A percentile compares a stretch with the other conserved stretches of the same genome.
Evolutionary conservation across 2,329 filamentous ascomycete genomes (phyloP).

Genomic region (Tolypocladium cylindrosporum): DNA sequence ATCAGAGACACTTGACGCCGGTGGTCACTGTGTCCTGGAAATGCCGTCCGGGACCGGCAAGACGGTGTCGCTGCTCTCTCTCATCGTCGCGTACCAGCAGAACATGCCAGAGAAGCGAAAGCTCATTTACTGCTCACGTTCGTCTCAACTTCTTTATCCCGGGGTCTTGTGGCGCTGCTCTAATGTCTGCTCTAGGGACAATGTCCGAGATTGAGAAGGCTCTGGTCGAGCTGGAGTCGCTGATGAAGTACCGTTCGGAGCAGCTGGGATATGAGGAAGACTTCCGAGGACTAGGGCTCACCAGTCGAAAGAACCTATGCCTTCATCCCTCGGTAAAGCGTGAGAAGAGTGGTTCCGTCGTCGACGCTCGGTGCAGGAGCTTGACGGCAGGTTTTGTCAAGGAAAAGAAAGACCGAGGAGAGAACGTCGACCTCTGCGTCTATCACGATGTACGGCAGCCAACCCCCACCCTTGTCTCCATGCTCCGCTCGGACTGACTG

Average conservation of each 20-base stretch:
- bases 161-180: not conserved
- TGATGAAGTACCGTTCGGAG: slow-evolving; percentile 91
- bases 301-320: slow-evolving; percentile 94
- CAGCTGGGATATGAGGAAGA: slow-evolving; percentile 88
- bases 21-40: slow-evolving; percentile 91
- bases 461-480: not conserved
- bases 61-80: slow-evolving; percentile 85
- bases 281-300: slow-evolving; percentile 83
- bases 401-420: slow-evolving; percentile 91
- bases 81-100: slow-evolving; percentile 95
- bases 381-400: slow-evolving; percentile 95
- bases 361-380: slow-evolving; percentile 92
- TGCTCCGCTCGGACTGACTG: slow-evolving; percentile 8
- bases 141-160: slow-evolving; percentile 1
- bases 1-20: slow-evolving; percentile 72
- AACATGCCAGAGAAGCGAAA: slow-evolving; percentile 89
- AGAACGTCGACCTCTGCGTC: slow-evolving; percentile 86
- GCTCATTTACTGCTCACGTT: slow-evolving; percentile 94
- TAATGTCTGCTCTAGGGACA: slow-evolving; percentile 43
- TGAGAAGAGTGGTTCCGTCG: slow-evolving; percentile 88
- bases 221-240: slow-evolving; percentile 73
- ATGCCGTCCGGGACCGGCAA: slow-evolving; percentile 99
- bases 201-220: slow-evolving; percentile 99
- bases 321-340: slow-evolving; percentile 91
- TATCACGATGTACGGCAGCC: slow-evolving; percentile 69